phyloP scores from a whole-genome alignment of 2,329 filamentous ascomycete species.

The Coniella vitis region DNA sequence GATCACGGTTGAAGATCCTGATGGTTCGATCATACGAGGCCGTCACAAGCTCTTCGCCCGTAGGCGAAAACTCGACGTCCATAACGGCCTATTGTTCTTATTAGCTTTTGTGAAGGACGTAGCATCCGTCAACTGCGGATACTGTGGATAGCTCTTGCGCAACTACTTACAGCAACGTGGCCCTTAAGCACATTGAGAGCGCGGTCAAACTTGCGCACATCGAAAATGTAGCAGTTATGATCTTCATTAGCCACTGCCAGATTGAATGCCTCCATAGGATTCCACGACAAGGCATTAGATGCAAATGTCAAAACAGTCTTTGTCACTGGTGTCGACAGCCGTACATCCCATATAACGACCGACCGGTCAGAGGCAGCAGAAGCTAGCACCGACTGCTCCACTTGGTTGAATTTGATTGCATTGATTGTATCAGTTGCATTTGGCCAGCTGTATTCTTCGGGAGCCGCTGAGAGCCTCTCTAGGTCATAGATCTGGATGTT shows the following conservation, averaged over 20 bases:
- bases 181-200: conserved; percentile 86
- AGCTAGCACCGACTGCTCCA: conserved; percentile 84
- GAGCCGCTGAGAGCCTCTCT: conserved; percentile 69
- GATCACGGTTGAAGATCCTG: conserved; percentile 72
- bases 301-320: conserved; percentile 78
- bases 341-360: conserved; percentile 78
- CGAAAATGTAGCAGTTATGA: conserved; percentile 83
- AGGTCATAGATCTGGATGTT: conserved; percentile 85
- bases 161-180: conserved; percentile 52
- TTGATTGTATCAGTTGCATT: conserved; percentile 87
- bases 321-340: conserved; percentile 75
- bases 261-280: conserved; percentile 90
- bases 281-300: conserved; percentile 82
- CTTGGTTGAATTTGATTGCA: conserved; percentile 82
- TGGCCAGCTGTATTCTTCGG: conserved; percentile 81
- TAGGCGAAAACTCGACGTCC: conserved; percentile 93
- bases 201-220: conserved; percentile 84
- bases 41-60: conserved; percentile 86
- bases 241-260: conserved; percentile 83
- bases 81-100: conserved; percentile 59
- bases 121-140: not conserved
- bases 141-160: conserved; percentile 28
- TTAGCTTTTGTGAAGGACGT: not conserved
- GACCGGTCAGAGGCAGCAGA: conserved; percentile 81
- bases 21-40: conserved; percentile 86